Evolutionary conservation across 257 asterid species (phyloP).

Genomic region (Rauvolfia tetraphylla): DNA sequence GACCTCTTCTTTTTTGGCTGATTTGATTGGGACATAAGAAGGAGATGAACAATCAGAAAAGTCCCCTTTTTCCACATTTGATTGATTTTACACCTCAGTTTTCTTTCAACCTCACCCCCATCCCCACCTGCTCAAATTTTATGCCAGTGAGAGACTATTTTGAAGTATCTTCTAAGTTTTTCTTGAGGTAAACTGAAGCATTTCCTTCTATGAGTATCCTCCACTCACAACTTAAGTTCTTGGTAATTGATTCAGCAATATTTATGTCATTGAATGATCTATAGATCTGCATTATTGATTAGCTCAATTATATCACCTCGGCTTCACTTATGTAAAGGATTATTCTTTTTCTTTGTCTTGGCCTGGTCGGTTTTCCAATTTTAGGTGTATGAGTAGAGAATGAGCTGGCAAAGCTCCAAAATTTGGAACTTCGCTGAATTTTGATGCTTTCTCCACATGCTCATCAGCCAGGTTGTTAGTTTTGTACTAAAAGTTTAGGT

Average conservation of each 20-base stretch:
- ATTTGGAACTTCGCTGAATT: slow-evolving; percentile 18
- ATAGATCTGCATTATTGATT: slow-evolving; percentile 32
- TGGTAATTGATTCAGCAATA: neutral
- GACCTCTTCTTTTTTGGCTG: neutral
- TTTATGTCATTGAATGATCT: slow-evolving; percentile 16
- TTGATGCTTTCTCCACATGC: slow-evolving; percentile 2
- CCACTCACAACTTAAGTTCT: slow-evolving; percentile 5
- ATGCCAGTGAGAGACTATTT: neutral
- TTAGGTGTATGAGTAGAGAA: neutral
- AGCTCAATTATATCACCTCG: slow-evolving; percentile 18
- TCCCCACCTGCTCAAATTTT: neutral
- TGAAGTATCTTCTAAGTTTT: neutral
- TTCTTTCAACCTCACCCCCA: neutral
- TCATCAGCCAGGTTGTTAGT: neutral
- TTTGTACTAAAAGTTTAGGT: slow-evolving; percentile 7
- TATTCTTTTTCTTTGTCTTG: slow-evolving; percentile 14
- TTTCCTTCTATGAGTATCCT: slow-evolving; percentile 2
- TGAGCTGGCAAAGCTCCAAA: slow-evolving; percentile 13
- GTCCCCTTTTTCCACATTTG: slow-evolving; percentile 1
- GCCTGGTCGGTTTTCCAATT: slow-evolving; percentile 5
- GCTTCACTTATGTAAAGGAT: slow-evolving; percentile 11
- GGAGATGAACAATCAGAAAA: neutral
- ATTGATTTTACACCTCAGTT: neutral
- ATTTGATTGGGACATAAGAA: neutral
- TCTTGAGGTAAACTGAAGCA: slow-evolving; percentile 14